These are phyloP conservation scores for Luffa acutangula DNA, from an alignment of 306 rosid genomes.

Conservation along the genomic window DNA sequence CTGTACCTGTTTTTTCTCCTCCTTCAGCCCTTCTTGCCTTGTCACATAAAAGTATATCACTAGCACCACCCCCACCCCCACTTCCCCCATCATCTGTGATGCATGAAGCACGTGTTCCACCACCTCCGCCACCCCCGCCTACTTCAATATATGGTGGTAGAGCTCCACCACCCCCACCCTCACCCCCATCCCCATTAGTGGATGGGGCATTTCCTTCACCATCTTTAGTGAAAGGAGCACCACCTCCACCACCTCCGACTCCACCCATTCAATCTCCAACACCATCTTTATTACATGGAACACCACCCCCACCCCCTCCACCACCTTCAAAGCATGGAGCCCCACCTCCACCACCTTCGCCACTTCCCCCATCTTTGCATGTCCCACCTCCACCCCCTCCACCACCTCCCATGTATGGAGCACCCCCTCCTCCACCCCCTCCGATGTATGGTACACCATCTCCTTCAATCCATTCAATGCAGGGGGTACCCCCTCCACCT, in stretches of 20 bases:
- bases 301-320: conserved; percentile 21
- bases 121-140: neutral
- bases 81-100: neutral
- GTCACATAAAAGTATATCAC: neutral
- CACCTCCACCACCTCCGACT: conserved; percentile 25
- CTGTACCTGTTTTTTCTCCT: neutral
- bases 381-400: conserved; percentile 29
- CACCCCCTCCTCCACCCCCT: conserved; percentile 13
- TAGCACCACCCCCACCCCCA: neutral
- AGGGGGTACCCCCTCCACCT: neutral
- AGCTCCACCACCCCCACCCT: neutral
- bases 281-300: conserved; percentile 16
- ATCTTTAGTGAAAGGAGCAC: conserved; percentile 1
- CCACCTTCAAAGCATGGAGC: neutral
- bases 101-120: neutral
- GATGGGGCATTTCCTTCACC: neutral
- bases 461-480: neutral
- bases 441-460: conserved; percentile 9
- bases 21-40: neutral
- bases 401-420: conserved; percentile 5
- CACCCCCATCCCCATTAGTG: neutral
- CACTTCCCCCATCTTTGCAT: conserved; percentile 1
- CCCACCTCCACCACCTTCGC: neutral
- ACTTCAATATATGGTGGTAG: neutral
- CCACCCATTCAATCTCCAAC: conserved; percentile 11